Evolutionary conservation across 2,329 filamentous ascomycete genomes (phyloP).

Genomic region (Aspergillus fischeri): DNA sequence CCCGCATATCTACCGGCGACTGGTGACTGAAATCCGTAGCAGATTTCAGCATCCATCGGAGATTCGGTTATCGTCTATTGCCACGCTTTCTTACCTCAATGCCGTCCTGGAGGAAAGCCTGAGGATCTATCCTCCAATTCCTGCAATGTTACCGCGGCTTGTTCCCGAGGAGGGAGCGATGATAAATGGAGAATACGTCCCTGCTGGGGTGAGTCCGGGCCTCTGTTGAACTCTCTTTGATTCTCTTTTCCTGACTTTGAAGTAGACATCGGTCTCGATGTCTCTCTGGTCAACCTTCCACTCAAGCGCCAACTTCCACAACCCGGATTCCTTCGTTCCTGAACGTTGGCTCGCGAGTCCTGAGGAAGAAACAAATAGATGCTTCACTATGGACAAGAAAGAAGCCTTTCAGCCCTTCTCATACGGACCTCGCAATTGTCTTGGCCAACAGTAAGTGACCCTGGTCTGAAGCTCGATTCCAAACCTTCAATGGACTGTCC

Average conservation of each 20-base stretch:
- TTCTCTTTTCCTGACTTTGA: neutral
- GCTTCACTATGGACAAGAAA: conserved; percentile 29
- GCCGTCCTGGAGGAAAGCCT: conserved; percentile 24
- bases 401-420: conserved; percentile 29
- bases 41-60: conserved; percentile 14
- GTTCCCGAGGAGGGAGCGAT: conserved; percentile 25
- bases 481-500: neutral
- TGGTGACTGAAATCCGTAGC: conserved; percentile 15
- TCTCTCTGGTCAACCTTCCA: conserved; percentile 3
- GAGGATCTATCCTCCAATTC: conserved; percentile 25
- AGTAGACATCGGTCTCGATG: conserved; percentile 3
- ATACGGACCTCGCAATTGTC: conserved; percentile 27
- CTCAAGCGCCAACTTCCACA: conserved; percentile 14
- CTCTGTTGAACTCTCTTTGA: too few relatives aligned
- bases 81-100: conserved; percentile 21
- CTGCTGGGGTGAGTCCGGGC: conserved; percentile 18
- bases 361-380: neutral
- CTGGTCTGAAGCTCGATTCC: too few relatives aligned
- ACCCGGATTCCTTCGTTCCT: conserved; percentile 22
- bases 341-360: conserved; percentile 26
- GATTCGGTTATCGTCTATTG: conserved; percentile 15
- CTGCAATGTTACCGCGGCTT: conserved; percentile 28
- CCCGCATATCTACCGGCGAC: conserved; percentile 5
- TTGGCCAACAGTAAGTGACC: conserved; percentile 13
- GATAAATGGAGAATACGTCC: conserved; percentile 23